phyloP scores from a whole-genome alignment of 371 early-diverging fungal genomes.

The Sanchytrium tribonematis region DNA sequence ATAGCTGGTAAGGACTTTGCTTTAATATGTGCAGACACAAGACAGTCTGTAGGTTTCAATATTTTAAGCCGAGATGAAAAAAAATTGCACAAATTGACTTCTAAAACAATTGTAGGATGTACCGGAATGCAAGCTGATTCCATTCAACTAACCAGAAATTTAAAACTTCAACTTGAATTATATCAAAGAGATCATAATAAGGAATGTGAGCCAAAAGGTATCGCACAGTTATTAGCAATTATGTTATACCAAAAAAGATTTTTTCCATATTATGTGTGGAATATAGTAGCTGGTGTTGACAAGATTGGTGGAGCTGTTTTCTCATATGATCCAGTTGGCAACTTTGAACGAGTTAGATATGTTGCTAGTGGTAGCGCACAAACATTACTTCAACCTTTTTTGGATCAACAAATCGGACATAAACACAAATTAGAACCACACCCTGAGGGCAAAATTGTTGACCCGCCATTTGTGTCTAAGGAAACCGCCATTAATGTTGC shows the following conservation, averaged over 20 bases:
- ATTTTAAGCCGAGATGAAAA: constrained; percentile 67
- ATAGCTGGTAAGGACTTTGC: constrained; percentile 85
- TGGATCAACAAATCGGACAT: constrained; percentile 69
- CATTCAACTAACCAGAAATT: constrained; percentile 18
- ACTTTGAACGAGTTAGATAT: constrained; percentile 49
- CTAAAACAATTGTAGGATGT: constrained; percentile 48
- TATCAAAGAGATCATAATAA: neutral
- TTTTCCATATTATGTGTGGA: constrained; percentile 92
- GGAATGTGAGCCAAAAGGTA: constrained; percentile 2
- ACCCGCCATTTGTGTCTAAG: constrained; percentile 12
- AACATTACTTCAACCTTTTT: constrained; percentile 81
- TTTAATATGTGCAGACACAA: constrained; percentile 86
- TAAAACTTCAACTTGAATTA: neutral
- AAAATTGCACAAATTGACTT: constrained; percentile 35
- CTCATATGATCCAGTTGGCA: constrained; percentile 89
- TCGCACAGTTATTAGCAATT: constrained; percentile 83
- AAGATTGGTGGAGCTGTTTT: constrained; percentile 70
- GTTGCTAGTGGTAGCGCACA: constrained; percentile 70
- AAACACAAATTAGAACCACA: neutral
- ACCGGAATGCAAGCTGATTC: constrained; percentile 90
- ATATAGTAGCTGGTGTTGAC: constrained; percentile 73
- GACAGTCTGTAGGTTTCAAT: constrained; percentile 77
- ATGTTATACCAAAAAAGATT: constrained; percentile 81
- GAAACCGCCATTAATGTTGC: constrained; percentile 48
- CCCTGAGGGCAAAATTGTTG: neutral